phyloP scores from a whole-genome alignment of 1,284 basidiomycete species.

The Fistulinella staudtii region DNA sequence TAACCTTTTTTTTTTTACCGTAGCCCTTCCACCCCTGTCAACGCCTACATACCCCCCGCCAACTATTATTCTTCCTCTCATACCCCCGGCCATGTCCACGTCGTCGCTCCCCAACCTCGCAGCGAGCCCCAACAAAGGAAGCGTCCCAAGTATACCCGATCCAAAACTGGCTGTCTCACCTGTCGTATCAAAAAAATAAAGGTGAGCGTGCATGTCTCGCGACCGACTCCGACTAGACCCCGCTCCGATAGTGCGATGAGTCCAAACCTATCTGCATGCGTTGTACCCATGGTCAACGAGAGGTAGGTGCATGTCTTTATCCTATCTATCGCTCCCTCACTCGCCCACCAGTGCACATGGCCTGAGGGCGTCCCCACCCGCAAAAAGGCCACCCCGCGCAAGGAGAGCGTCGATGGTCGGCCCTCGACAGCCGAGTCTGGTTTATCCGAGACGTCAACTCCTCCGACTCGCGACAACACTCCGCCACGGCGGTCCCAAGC shows the following conservation, averaged over 20 bases:
- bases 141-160: slow-evolving; percentile 81
- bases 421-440: slow-evolving; percentile 64
- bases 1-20: slow-evolving; percentile 15
- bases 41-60: slow-evolving; percentile 43
- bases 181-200: slow-evolving; percentile 86
- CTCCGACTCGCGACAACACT: slow-evolving; percentile 58
- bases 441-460: slow-evolving; percentile 58
- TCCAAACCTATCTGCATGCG: slow-evolving; percentile 75
- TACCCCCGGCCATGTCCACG: slow-evolving; percentile 41
- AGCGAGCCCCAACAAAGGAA: slow-evolving; percentile 59
- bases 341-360: slow-evolving; percentile 67
- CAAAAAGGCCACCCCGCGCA: slow-evolving; percentile 49
- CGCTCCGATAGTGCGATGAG: slow-evolving; percentile 65
- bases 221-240: slow-evolving; percentile 12
- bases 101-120: slow-evolving; percentile 44
- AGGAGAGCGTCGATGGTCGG: slow-evolving; percentile 48
- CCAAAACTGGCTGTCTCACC: slow-evolving; percentile 81
- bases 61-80: slow-evolving; percentile 42
- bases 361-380: slow-evolving; percentile 65
- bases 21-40: slow-evolving; percentile 34
- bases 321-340: slow-evolving; percentile 15
- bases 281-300: slow-evolving; percentile 73
- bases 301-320: slow-evolving; percentile 40
- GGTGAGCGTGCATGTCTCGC: slow-evolving; percentile 38
- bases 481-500: slow-evolving; percentile 48